Evolutionary conservation across 2,329 filamentous ascomycete species (phyloP).

Genomic region (Arthrobotrys iridis): DNA sequence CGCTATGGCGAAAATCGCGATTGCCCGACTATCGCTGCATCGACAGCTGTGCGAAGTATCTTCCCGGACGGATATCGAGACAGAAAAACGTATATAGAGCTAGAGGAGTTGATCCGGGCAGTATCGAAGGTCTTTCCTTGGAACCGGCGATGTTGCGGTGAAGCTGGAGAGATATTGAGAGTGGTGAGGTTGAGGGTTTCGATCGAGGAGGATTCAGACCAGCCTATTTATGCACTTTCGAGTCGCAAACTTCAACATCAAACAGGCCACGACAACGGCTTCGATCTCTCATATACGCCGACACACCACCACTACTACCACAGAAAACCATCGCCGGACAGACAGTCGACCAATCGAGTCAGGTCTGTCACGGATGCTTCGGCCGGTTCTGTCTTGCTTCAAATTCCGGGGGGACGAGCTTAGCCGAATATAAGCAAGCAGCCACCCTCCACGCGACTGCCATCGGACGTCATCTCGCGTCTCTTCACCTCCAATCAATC

Average conservation of each 20-base stretch:
- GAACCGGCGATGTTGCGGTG: not conserved
- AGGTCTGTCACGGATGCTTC: too few species aligned
- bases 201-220: conserved; percentile 4
- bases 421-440: not conserved
- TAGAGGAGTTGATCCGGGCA: too few species aligned
- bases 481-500: not conserved
- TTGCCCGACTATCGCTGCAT: not conserved
- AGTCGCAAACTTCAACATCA: not conserved
- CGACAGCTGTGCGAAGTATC: not conserved
- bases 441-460: conserved; percentile 17
- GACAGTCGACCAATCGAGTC: too few species aligned
- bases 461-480: conserved; percentile 18
- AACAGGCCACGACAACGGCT: conserved; percentile 35
- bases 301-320: not conserved
- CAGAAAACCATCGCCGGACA: not conserved
- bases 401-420: conserved; percentile 25
- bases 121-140: not conserved
- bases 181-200: not conserved
- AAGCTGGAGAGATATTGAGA: not conserved
- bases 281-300: not conserved
- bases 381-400: too few species aligned
- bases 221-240: conserved; percentile 41
- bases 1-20: conserved; percentile 14
- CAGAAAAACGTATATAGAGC: too few species aligned
- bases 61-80: not conserved